A percentile compares a stretch with the other conserved stretches of the same genome.
Conservation (phyloP, 805 yeast genomes). For the Teunomyces barrocoloradensis region DNA sequence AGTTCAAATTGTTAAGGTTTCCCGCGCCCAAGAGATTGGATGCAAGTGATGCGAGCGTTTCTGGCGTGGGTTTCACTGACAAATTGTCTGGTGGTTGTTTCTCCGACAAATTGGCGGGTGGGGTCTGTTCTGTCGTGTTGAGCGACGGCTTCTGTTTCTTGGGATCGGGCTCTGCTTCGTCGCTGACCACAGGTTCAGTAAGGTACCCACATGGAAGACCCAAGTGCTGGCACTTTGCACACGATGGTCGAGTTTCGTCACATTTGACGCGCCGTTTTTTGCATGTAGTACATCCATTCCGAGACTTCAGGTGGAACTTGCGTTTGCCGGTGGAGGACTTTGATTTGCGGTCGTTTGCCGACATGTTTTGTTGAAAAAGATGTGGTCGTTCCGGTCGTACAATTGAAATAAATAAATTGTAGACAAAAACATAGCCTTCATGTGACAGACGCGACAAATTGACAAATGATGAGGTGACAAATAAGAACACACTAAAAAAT, state of each 20-base stretch:
- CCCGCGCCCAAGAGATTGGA: slow-evolving; percentile 26
- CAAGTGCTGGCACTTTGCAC: slow-evolving; percentile 77
- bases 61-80: neutral
- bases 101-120: neutral
- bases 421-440: neutral
- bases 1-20: slow-evolving; percentile 39
- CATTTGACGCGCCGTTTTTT: slow-evolving; percentile 89
- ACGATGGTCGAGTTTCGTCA: slow-evolving; percentile 79
- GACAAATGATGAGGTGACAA: neutral
- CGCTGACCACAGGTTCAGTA: slow-evolving; percentile 14
- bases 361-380: slow-evolving; percentile 5
- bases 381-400: neutral
- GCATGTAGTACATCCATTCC: slow-evolving; percentile 88
- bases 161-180: slow-evolving; percentile 1
- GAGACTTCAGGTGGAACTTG: slow-evolving; percentile 83
- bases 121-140: neutral
- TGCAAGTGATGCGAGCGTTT: neutral
- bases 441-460: neutral
- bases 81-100: neutral
- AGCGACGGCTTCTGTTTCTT: slow-evolving; percentile 9
- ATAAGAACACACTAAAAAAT: no score
- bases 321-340: slow-evolving; percentile 61
- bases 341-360: slow-evolving; percentile 6
- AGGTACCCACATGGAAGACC: slow-evolving; percentile 71
- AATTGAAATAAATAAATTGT: neutral